Conservation (phyloP, 441 rosid species). For the Adansonia madagascariensis region DNA sequence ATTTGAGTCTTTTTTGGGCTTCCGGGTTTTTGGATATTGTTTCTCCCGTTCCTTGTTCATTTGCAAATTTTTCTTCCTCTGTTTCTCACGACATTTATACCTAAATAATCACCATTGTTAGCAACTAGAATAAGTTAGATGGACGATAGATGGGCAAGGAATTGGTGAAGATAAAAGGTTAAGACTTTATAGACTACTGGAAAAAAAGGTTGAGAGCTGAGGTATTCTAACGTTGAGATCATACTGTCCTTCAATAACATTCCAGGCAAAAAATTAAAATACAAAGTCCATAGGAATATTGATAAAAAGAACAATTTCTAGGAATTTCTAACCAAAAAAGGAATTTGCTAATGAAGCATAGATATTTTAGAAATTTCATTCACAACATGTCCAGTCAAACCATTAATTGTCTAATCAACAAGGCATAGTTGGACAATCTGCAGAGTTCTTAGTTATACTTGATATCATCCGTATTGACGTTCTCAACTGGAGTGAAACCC, state of each 20-base stretch:
- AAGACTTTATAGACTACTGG: not conserved
- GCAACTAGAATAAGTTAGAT: constrained; percentile 18
- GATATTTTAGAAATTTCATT: not conserved
- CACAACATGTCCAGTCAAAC: not conserved
- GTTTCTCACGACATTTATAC: constrained; percentile 86
- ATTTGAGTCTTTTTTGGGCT: constrained; percentile 42
- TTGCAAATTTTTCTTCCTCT: constrained; percentile 69
- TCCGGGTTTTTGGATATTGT: constrained; percentile 46
- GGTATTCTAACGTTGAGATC: not conserved
- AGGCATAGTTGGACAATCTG: not conserved
- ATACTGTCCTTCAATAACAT: not conserved
- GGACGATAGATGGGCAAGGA: no score
- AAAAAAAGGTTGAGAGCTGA: not conserved
- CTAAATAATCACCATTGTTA: constrained; percentile 37
- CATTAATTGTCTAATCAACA: not conserved
- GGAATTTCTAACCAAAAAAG: not conserved
- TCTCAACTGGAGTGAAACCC: constrained; percentile 71
- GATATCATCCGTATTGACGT: constrained; percentile 67
- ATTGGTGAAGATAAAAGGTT: constrained; percentile 2
- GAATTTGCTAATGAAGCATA: not conserved
- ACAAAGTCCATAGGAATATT: not conserved
- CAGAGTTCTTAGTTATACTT: constrained; percentile 68
- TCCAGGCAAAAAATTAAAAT: not conserved
- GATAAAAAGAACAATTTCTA: not conserved
- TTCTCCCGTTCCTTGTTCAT: constrained; percentile 55